Evolutionary conservation across 1,284 basidiomycete genomes (phyloP), one percentile per base, ranked within the genome.

Genomic region (Rhodofomes roseus): DNA sequence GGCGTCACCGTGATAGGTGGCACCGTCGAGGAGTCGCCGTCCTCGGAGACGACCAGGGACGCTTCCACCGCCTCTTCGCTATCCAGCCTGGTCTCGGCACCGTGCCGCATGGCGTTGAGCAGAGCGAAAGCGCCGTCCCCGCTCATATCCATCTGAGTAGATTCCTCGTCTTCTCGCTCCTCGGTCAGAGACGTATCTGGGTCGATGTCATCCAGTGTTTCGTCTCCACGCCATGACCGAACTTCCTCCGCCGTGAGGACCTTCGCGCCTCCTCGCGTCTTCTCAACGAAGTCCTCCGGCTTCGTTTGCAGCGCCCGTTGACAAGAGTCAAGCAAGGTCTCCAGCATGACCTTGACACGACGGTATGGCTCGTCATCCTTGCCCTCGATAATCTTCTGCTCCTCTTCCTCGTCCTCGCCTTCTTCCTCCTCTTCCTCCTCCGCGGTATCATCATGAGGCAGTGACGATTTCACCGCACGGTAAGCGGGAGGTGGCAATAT

Each of bases 181-280:
- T 68, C 66, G 7, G 68, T 25, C 2, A 61, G 57, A 16, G 70
- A 70, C 36, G 66, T 61, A 41, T 71, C 70, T 2, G 64, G 52
- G 39, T 64, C 66, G 27, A 46, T 27, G 9, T 58, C 51, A 25
- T 43, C 40, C 25, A 56, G 34, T 6, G 55, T 29, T 44, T 72
- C 66, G 48, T 71, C 70, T 23, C 76, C 80, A 56, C 77, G 77
- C 84, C 86, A 90, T 20, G 77, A 75, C 46, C 82, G 80, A 52
- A 89, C 78, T 66, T 91, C 89, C 61, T 89, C 85, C 34, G 85
- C 83, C 57, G 79, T 85, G 20, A 91, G 76, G n/a, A 91, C 89
- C 69, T 88, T 90, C 29, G 87, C 77, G 2, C 75, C 74, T 16
- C 77, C 74, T 60, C 74, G 78, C n/a, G 66, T 66, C 39, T 69